Evolutionary conservation across 129 eudicot species (phyloP), one percentile per base, ranked within the genome.

Genomic region (Deinandra increscens): DNA sequence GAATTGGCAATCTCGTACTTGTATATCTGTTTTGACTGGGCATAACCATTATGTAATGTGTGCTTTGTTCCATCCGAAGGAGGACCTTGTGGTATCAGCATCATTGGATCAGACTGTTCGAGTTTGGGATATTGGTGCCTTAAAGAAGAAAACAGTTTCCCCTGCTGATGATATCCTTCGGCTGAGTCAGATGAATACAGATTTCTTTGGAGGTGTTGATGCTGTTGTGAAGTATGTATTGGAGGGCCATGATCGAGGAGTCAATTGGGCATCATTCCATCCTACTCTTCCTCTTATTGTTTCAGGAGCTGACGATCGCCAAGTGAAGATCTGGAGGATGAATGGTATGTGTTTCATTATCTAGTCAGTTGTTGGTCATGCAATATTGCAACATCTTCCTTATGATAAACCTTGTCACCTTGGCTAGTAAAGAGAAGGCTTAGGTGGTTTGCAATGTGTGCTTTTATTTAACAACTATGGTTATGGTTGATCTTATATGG

Each of bases 41-140:
- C 96, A 88, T 81, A 88, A 88, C 80, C 96, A 88, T 64, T 88
- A 88, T 80, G 96, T 88, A 26, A 88, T 88, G 96, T 88, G 96
- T 77, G 96, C 96, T 45, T 63, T 80, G 54, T 88, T 88, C 67
- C 96, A 88, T 75, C 96, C 89, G 0, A 88, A 88, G 44, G 96
- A 88, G 66, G 96, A 88, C 74, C 83, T 88, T 39, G 89, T 88
- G 58, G 91, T 88, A 31, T 88, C 96, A 38, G 96, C 96, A 38
- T 88, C 96, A 10, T 79, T 88, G 71, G 96, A 88, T 81, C 96
- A 88, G 80, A 85, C 96, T 41, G 91, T 88, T 71, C 85, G 96
- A 29, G 96, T 88, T 69, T 88, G 96, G 96, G 96, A 88, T 73
- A 88, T 88, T 73, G 89, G 89, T 63, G 87, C 96, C 64, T 69